Conservation (phyloP, 257 asterid species). For the Fraxinus pennsylvanica region DNA sequence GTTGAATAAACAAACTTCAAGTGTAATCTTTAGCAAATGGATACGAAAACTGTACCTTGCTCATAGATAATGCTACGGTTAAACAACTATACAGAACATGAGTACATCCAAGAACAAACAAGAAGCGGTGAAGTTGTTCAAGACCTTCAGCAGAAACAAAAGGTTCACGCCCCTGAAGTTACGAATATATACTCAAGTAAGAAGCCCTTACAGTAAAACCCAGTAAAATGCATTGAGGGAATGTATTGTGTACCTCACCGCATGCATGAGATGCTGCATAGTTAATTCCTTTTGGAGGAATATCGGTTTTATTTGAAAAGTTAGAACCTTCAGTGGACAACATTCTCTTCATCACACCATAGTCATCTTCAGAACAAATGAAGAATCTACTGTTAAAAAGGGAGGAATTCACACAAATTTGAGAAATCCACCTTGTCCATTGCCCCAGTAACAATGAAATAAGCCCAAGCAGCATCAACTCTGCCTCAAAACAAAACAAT, state of each 20-base stretch:
- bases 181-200: neutral
- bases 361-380: slow-evolving; percentile 69
- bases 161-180: slow-evolving; percentile 77
- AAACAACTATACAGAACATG: slow-evolving; percentile 80
- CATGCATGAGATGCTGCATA: slow-evolving; percentile 53
- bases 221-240: neutral
- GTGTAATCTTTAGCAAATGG: neutral
- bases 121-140: slow-evolving; percentile 78
- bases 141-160: slow-evolving; percentile 90
- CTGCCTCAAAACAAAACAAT: slow-evolving; percentile 38
- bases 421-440: slow-evolving; percentile 83
- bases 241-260: slow-evolving; percentile 53
- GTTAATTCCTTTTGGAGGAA: slow-evolving; percentile 52
- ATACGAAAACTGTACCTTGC: slow-evolving; percentile 55
- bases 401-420: slow-evolving; percentile 75
- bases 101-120: slow-evolving; percentile 84
- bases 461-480: slow-evolving; percentile 88
- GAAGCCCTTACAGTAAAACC: neutral
- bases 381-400: slow-evolving; percentile 76
- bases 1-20: neutral
- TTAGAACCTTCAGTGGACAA: slow-evolving; percentile 25
- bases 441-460: slow-evolving; percentile 86
- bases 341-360: slow-evolving; percentile 34
- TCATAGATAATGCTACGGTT: slow-evolving; percentile 81
- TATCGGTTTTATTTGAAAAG: slow-evolving; percentile 43